phyloP scores from a whole-genome alignment of 2,329 filamentous ascomycete genomes.

The Hypoxylon sp. region DNA sequence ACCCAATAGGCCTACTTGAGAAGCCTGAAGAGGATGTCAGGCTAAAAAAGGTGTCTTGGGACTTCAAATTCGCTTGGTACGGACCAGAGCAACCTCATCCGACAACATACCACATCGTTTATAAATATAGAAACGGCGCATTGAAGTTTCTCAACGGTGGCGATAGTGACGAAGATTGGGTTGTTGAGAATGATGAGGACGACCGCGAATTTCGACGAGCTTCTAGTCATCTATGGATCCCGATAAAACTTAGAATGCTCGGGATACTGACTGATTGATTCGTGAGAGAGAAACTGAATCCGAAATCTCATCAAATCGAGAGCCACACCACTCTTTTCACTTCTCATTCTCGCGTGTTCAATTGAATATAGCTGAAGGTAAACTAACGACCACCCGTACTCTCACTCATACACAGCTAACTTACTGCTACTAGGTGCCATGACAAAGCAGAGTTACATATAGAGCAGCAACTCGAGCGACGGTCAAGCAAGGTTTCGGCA shows the following conservation, averaged over 20 bases:
- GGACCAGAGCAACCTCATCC: neutral
- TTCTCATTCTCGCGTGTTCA: neutral
- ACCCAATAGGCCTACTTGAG: neutral
- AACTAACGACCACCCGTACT: neutral
- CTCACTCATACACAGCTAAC: neutral
- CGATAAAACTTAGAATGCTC: too few species aligned
- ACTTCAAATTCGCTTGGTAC: conserved; percentile 12
- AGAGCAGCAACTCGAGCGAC: neutral
- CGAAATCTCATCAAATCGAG: neutral
- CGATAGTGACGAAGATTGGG: neutral
- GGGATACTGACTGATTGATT: neutral
- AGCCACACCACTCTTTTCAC: neutral
- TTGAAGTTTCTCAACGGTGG: neutral
- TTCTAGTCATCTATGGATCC: too few species aligned
- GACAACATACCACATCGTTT: neutral
- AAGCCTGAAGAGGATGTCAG: neutral
- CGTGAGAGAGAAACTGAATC: neutral
- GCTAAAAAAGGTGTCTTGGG: neutral
- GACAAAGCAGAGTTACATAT: too few species aligned
- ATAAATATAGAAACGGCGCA: neutral
- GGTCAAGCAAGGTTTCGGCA: neutral
- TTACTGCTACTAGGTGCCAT: neutral
- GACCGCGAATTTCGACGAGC: neutral
- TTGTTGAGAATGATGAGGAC: neutral
- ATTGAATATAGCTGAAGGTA: neutral